Conservation (phyloP, 2,329 filamentous ascomycete species). For the Fusarium clavum region DNA sequence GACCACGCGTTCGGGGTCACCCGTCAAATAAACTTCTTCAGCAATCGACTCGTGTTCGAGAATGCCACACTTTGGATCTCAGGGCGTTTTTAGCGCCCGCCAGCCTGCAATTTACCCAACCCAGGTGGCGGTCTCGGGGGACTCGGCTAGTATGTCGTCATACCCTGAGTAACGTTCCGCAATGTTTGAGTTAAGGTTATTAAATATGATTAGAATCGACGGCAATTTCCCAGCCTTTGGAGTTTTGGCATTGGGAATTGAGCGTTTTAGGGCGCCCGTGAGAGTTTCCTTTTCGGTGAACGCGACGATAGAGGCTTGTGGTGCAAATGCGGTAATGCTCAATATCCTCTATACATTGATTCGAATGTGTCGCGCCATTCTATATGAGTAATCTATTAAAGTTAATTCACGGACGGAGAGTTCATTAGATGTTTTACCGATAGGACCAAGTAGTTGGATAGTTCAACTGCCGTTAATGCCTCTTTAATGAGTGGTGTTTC, state of each 20-base stretch:
- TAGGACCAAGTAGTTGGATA: rapidly evolving
- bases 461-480: too few species aligned
- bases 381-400: rapidly evolving
- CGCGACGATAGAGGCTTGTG: background rate
- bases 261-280: rapidly evolving
- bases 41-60: background rate
- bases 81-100: background rate
- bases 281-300: rapidly evolving
- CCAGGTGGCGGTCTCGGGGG: background rate
- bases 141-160: background rate
- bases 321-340: too few species aligned
- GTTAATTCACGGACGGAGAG: too few species aligned
- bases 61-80: background rate
- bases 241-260: rapidly evolving
- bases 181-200: background rate
- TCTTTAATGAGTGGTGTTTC: too few species aligned
- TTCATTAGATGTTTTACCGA: too few species aligned
- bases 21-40: background rate
- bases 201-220: rapidly evolving
- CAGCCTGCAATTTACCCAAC: background rate
- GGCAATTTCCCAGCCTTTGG: background rate
- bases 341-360: too few species aligned
- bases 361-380: too few species aligned
- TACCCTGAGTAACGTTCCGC: background rate
- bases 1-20: background rate